A percentile compares a stretch with the other conserved stretches of the same genome.
These are phyloP conservation scores for Camellia granthamiana DNA, from an alignment of 148 eudicot genomes.

Conservation along the genomic window DNA sequence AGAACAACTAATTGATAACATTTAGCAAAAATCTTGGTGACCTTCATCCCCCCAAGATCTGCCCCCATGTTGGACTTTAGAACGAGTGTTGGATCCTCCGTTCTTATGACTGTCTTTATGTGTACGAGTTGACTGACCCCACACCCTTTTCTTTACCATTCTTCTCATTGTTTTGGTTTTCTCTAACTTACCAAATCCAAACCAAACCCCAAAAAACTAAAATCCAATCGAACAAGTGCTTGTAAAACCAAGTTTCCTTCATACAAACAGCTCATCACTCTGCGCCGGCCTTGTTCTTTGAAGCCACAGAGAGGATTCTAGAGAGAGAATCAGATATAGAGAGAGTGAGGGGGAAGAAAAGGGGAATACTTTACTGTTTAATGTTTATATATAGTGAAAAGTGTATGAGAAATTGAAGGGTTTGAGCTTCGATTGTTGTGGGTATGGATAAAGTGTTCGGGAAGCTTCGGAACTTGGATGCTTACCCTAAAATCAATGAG, in stretches of 20 bases:
- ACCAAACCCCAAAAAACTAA: not conserved
- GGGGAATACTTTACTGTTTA: too few relatives aligned
- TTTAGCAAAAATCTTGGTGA: not conserved
- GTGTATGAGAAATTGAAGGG: conserved; percentile 8
- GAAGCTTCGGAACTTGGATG: conserved; percentile 76
- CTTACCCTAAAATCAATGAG: conserved; percentile 91
- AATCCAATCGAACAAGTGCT: too few relatives aligned
- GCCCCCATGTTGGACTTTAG: not conserved
- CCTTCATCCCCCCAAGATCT: too few relatives aligned
- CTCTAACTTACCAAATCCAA: not conserved
- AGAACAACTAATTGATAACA: too few relatives aligned
- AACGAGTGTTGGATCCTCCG: not conserved
- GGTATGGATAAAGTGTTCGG: conserved; percentile 51
- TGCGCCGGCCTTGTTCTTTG: not conserved
- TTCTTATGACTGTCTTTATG: not conserved
- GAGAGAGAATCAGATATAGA: not conserved
- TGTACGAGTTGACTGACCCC: too few relatives aligned
- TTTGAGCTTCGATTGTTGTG: not conserved
- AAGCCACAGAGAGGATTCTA: not conserved
- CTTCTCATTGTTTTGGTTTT: not conserved
- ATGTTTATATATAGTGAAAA: not conserved
- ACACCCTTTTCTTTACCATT: too few relatives aligned
- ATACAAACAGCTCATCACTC: not conserved
- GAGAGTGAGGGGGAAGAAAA: not conserved
- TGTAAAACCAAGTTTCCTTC: not conserved